Conservation (phyloP, 1,139 yeast genomes). For the Sugiyamaella neomexicana region DNA sequence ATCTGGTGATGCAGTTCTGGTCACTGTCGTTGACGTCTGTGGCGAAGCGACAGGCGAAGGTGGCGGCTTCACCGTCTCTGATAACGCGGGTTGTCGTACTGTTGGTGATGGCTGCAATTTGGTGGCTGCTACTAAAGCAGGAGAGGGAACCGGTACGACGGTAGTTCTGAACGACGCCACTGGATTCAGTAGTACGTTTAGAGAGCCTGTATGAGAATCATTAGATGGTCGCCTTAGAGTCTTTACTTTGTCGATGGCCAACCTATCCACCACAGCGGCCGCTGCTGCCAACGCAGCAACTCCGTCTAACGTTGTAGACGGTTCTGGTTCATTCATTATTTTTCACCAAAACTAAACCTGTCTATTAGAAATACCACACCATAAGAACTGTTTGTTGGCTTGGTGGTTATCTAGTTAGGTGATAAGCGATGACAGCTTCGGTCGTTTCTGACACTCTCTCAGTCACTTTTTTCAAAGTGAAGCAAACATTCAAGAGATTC, state of each 20-base stretch:
- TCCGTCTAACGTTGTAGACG: background rate
- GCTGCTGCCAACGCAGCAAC: slow-evolving; percentile 15
- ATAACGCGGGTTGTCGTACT: background rate
- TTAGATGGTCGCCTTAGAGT: background rate
- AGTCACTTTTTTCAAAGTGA: too few relatives aligned
- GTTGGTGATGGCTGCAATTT: background rate
- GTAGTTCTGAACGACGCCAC: background rate
- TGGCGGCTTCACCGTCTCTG: background rate
- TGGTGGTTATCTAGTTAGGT: background rate
- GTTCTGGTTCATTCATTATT: slow-evolving; percentile 9
- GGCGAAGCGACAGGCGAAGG: background rate
- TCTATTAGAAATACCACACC: background rate
- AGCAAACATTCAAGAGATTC: too few relatives aligned
- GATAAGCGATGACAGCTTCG: too few relatives aligned
- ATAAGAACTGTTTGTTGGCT: background rate
- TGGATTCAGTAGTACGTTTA: slow-evolving; percentile 1
- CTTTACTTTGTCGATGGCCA: background rate
- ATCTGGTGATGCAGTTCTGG: background rate
- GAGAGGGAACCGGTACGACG: background rate
- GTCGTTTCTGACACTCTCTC: too few relatives aligned
- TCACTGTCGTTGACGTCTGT: background rate
- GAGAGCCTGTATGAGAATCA: background rate
- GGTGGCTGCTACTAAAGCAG: background rate
- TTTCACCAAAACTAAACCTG: background rate
- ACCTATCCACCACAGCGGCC: slow-evolving; percentile 12